A percentile compares a stretch with the other conserved stretches of the same genome.
Evolutionary conservation across 2,329 filamentous ascomycete genomes (phyloP).

Genomic region (Colletotrichum theobromicola): DNA sequence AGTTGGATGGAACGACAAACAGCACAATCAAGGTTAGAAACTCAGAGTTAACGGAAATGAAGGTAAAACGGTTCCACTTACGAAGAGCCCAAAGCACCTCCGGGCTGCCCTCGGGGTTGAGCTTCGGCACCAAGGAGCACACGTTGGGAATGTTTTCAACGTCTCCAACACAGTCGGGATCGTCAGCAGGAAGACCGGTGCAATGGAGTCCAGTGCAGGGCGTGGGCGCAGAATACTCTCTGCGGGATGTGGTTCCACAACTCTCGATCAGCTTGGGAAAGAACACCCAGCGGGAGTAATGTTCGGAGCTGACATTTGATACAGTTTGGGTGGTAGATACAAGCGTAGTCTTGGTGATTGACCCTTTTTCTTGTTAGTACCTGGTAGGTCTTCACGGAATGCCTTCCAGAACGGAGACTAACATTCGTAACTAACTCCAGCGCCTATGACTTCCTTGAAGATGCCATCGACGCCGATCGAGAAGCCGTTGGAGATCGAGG

Average conservation of each 20-base stretch:
- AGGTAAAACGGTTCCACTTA: too few species aligned
- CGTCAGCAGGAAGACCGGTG: neutral
- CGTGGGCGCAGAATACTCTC: neutral
- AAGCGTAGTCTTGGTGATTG: too few species aligned
- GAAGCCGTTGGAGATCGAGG: neutral
- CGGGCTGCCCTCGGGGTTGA: neutral
- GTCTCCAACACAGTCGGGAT: neutral
- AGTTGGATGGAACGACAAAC: too few species aligned
- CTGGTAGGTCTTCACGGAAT: too few species aligned
- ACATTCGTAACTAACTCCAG: neutral
- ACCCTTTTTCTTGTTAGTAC: too few species aligned
- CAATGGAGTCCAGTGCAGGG: accelerated
- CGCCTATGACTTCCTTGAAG: neutral
- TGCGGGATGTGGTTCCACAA: neutral
- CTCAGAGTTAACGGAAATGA: too few species aligned
- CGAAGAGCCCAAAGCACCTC: neutral
- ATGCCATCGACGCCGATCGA: neutral
- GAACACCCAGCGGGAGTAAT: neutral
- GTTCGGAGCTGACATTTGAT: neutral
- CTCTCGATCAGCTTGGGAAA: neutral
- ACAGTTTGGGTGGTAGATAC: too few species aligned
- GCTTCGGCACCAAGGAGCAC: neutral
- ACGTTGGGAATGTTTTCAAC: neutral
- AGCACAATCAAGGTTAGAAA: too few species aligned
- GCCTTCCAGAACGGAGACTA: too few species aligned